Evolutionary conservation across 352 stramenopile genomes (phyloP), one percentile per base, ranked within the genome.

Genomic region (Phytopythium mirpurense): DNA sequence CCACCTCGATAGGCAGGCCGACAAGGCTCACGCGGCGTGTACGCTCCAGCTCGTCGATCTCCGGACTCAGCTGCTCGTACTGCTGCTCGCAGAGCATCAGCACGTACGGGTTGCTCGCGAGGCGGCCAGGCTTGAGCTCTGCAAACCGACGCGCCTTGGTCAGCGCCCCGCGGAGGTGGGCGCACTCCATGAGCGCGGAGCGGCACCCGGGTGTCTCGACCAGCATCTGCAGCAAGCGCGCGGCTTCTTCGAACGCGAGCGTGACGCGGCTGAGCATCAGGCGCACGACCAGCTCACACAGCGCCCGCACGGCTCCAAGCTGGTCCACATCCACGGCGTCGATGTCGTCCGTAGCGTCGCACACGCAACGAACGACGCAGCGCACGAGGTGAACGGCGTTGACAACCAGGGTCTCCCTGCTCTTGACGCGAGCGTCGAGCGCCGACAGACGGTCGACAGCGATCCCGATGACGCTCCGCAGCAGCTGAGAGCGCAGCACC

Each of bases 191-290:
- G 5, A 89, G 34, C 40, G 74, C 50, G 4, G 32, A 5, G 35
- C 47, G 64, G 43, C 60, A 69, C n/a, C 26, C 24, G 21, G 51
- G 36, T 37, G 49, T 60, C 42, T 88, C 74, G 8, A 85, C 60
- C 31, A 88, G 54, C 56, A 86, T 69, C 55, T 91, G 76, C 27
- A 91, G 35, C 57, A 91, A 54, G 2, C 76, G 76, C 10, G 83
- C 52, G 11, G 54, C 65, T 21, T 89, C 81, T 32, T 76, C 60
- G 54, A 80, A 79, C 35, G 74, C 81, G n/a, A 78, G 24, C 0
- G 74, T 72, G 3, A 82, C 55, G 9, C 70, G 56, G 38, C 74
- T 86, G 27, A 91, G 70, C 56, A 86, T 64, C 8, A 91, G 57
- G 18, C 55, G 51, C 8, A 89, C 78, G 15, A 86, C 65, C 11